Percentiles rank a stretch among this genome's conserved stretches.
Conservation (phyloP, 805 yeast species). For the Sugiyamaella boreocaroliniensis region DNA sequence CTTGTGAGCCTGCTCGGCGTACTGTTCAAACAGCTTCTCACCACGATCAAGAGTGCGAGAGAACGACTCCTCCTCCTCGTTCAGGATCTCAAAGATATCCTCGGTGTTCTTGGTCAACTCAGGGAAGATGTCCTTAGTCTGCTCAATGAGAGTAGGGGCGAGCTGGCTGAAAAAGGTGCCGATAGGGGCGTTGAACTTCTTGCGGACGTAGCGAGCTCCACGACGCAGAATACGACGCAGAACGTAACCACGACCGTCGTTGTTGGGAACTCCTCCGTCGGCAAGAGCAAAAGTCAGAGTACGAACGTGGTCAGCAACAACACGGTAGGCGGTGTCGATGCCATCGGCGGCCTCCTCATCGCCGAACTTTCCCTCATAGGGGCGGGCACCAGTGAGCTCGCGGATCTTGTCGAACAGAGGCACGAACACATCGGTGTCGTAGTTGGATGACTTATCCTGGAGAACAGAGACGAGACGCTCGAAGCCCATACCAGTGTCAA, state of each 20-base stretch:
- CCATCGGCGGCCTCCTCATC: slow-evolving; percentile 80
- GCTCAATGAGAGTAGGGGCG: slow-evolving; percentile 87
- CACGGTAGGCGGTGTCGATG: slow-evolving; percentile 96
- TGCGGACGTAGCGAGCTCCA: slow-evolving; percentile 95
- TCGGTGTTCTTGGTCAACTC: slow-evolving; percentile 69
- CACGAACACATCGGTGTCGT: slow-evolving; percentile 93
- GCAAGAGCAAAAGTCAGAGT: slow-evolving; percentile 93
- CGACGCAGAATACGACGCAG: slow-evolving; percentile 94
- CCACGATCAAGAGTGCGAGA: slow-evolving; percentile 96
- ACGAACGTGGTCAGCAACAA: slow-evolving; percentile 96
- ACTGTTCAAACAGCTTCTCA: slow-evolving; percentile 90
- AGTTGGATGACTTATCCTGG: slow-evolving; percentile 87
- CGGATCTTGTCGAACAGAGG: slow-evolving; percentile 83
- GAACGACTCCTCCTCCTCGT: slow-evolving; percentile 94
- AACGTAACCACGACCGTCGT: slow-evolving; percentile 98
- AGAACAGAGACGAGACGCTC: slow-evolving; percentile 93
- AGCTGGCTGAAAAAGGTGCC: slow-evolving; percentile 89
- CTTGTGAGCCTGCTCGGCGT: slow-evolving; percentile 75
- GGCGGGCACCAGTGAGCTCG: slow-evolving; percentile 88
- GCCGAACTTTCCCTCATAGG: slow-evolving; percentile 89
- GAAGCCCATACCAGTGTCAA: slow-evolving; percentile 98
- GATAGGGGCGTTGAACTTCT: slow-evolving; percentile 91
- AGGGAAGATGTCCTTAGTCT: slow-evolving; percentile 85
- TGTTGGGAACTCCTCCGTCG: slow-evolving; percentile 99
- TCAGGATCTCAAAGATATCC: slow-evolving; percentile 79